Conservation (phyloP, 805 yeast genomes). For the Nakazawaea populi region DNA sequence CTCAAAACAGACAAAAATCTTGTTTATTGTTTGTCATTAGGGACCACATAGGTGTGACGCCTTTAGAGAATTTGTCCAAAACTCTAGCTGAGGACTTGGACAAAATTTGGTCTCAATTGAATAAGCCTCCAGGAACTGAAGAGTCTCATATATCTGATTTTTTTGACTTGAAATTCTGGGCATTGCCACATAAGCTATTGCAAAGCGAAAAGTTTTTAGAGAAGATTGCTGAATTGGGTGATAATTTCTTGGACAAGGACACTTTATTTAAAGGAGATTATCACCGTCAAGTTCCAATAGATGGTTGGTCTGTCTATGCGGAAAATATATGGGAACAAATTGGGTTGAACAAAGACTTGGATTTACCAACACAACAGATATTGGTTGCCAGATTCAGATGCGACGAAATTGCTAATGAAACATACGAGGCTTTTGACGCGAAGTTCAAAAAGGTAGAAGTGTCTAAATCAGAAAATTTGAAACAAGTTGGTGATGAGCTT, state of each 20-base stretch:
- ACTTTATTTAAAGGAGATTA: conserved; percentile 61
- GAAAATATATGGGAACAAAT: conserved; percentile 92
- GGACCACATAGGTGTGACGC: conserved; percentile 86
- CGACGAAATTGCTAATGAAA: conserved; percentile 70
- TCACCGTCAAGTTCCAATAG: conserved; percentile 84
- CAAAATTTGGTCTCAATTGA: conserved; percentile 72
- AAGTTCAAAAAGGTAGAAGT: conserved; percentile 25
- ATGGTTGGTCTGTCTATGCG: conserved; percentile 94
- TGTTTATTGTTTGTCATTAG: conserved; percentile 82
- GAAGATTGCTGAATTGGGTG: conserved; percentile 61
- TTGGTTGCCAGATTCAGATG: conserved; percentile 92
- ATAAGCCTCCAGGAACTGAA: conserved; percentile 63
- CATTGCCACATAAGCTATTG: conserved; percentile 80
- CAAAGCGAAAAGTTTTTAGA: conserved; percentile 64
- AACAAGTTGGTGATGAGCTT: conserved; percentile 37
- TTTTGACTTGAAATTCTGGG: conserved; percentile 78
- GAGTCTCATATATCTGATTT: conserved; percentile 60
- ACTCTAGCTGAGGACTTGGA: conserved; percentile 68
- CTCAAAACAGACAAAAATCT: conserved; percentile 50
- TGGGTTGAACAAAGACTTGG: conserved; percentile 87
- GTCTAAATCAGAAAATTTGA: conserved; percentile 20
- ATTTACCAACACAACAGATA: conserved; percentile 94
- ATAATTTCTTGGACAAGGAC: conserved; percentile 38
- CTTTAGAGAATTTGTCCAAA: conserved; percentile 60
- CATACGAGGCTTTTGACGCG: conserved; percentile 37